A percentile compares a stretch with the other conserved stretches of the same genome.
Conservation (phyloP, 1,139 yeast species). For the Candida sp. region DNA sequence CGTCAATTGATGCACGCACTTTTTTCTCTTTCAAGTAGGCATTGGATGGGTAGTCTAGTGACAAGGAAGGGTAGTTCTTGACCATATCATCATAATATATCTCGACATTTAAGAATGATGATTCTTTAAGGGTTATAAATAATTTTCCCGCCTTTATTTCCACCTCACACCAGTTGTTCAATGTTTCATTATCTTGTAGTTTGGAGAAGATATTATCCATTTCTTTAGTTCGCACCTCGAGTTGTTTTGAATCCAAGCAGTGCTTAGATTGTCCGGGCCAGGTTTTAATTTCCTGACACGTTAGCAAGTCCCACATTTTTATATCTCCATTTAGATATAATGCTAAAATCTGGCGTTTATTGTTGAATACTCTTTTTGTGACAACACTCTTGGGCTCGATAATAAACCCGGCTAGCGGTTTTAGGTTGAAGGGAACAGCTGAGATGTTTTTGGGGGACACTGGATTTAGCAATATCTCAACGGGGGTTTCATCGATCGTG, state of each 20-base stretch:
- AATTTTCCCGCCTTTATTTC: slow-evolving; percentile 82
- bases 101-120: slow-evolving; percentile 55
- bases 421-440: slow-evolving; percentile 37
- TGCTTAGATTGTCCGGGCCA: slow-evolving; percentile 17
- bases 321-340: slow-evolving; percentile 76
- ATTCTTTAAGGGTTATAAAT: slow-evolving; percentile 60
- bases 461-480: slow-evolving; percentile 45
- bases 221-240: slow-evolving; percentile 31
- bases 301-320: slow-evolving; percentile 74
- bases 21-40: slow-evolving; percentile 13
- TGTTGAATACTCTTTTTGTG: slow-evolving; percentile 61
- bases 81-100: slow-evolving; percentile 76
- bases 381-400: slow-evolving; percentile 53
- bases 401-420: slow-evolving; percentile 47
- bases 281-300: slow-evolving; percentile 50
- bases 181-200: slow-evolving; percentile 66
- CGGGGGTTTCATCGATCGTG: slow-evolving; percentile 28
- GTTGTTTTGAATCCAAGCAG: slow-evolving; percentile 14
- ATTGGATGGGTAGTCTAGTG: slow-evolving; percentile 19
- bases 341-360: slow-evolving; percentile 77
- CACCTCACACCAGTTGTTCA: slow-evolving; percentile 90
- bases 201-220: slow-evolving; percentile 67
- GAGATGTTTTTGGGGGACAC: slow-evolving; percentile 34
- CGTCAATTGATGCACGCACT: slow-evolving; percentile 34
- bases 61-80: slow-evolving; percentile 39